Evolutionary conservation across 441 rosid genomes (phyloP).

Genomic region (Euphorbia celastroides): DNA sequence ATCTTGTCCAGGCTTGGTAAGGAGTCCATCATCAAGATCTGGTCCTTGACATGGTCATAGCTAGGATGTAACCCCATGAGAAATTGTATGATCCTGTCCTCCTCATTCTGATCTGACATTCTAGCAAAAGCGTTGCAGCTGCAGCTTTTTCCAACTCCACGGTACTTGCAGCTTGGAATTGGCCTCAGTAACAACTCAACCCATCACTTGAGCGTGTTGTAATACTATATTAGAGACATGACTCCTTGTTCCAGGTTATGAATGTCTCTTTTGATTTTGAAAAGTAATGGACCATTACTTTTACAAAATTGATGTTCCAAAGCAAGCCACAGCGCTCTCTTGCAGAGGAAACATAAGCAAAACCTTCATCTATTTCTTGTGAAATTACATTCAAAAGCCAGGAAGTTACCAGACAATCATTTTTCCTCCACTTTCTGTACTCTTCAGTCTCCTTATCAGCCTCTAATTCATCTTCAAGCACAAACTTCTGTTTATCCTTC

Average conservation of each 20-base stretch:
- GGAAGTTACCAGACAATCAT: neutral
- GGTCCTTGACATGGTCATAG: neutral
- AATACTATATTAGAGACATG: rapidly evolving
- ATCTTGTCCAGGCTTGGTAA: neutral
- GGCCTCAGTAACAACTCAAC: neutral
- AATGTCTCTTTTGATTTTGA: neutral
- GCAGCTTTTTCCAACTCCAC: neutral
- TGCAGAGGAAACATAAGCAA: neutral
- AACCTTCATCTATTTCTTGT: neutral
- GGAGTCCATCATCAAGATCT: neutral
- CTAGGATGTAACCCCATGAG: neutral
- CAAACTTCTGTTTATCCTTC: neutral
- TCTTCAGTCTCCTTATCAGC: no score
- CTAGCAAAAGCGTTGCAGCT: neutral
- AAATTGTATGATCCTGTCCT: neutral
- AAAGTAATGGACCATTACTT: neutral
- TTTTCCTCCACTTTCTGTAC: neutral
- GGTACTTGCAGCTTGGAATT: neutral
- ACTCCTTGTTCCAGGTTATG: neutral
- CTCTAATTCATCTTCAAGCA: neutral
- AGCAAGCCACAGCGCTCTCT: neutral
- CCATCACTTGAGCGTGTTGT: neutral
- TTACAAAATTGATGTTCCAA: neutral
- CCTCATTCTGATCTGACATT: neutral
- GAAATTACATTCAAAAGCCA: neutral